Conservation (phyloP, 495 filamentous ascomycete genomes). For the Lasiosphaeria hispida region DNA sequence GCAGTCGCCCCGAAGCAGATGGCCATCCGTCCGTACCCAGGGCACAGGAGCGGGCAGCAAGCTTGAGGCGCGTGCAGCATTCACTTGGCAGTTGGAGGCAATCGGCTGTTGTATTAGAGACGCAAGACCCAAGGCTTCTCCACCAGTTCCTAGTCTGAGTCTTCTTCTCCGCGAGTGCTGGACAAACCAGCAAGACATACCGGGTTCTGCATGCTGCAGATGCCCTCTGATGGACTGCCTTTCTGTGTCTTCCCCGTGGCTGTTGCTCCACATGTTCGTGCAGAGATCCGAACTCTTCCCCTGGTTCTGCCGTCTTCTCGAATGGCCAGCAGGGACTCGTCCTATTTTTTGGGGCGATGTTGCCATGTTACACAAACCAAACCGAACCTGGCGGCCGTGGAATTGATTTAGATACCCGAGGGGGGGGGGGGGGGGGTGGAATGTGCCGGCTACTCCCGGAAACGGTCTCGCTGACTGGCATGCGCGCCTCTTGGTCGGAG, state of each 20-base stretch:
- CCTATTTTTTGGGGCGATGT: slow-evolving; percentile 1
- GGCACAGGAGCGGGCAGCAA: not conserved
- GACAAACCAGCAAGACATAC: not conserved
- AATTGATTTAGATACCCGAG: slow-evolving; percentile 9
- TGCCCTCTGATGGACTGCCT: not conserved
- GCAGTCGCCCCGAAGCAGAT: slow-evolving; percentile 14
- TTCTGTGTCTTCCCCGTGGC: no score
- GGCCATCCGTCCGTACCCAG: slow-evolving; percentile 23
- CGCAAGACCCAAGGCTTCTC: no score
- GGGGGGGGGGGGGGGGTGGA: slow-evolving; percentile 13
- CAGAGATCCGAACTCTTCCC: slow-evolving; percentile 19
- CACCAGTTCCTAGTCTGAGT: no score
- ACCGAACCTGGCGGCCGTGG: not conserved
- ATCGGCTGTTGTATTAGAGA: no score
- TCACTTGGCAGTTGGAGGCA: no score
- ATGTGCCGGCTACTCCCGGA: slow-evolving; percentile 27
- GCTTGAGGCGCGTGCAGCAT: no score
- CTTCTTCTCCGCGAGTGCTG: no score
- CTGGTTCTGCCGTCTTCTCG: slow-evolving; percentile 14
- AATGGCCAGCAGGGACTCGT: slow-evolving; percentile 7
- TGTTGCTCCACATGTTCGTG: slow-evolving; percentile 28
- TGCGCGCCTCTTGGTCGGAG: not conserved
- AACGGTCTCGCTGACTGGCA: slow-evolving; percentile 17
- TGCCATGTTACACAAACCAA: slow-evolving; percentile 12
- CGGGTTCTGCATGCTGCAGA: not conserved